phyloP scores from a whole-genome alignment of 371 early-diverging fungal genomes.

The Mucor piriformis region DNA sequence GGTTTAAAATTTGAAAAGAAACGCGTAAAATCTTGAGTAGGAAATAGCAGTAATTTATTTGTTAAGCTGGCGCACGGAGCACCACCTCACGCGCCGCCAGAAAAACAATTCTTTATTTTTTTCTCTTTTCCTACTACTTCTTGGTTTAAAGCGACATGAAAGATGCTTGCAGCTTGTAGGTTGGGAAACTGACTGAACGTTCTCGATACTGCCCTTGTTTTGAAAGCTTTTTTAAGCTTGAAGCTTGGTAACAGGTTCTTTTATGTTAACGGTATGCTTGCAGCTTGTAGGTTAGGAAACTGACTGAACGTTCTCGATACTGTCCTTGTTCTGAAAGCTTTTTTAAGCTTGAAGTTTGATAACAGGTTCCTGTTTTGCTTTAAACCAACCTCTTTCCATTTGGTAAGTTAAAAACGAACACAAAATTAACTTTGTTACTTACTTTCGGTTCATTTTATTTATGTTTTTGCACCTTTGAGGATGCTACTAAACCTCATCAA shows the following conservation, averaged over 20 bases:
- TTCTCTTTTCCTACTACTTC: slow-evolving; percentile 9
- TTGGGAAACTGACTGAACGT: slow-evolving; percentile 15
- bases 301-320: slow-evolving; percentile 18
- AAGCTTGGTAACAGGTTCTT: slow-evolving; percentile 16
- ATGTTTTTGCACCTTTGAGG: slow-evolving; percentile 12
- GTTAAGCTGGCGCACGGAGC: too few species aligned
- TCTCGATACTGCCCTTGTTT: slow-evolving; percentile 19
- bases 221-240: slow-evolving; percentile 17
- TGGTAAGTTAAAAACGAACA: slow-evolving; percentile 17
- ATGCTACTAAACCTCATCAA: slow-evolving; percentile 18
- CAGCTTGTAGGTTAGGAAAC: slow-evolving; percentile 16
- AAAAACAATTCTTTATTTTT: slow-evolving; percentile 13
- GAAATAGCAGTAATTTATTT: too few species aligned
- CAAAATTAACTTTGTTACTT: slow-evolving; percentile 18
- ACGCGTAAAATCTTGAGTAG: too few species aligned
- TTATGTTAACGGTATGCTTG: background rate
- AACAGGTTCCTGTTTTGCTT: slow-evolving; percentile 18
- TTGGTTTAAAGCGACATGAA: slow-evolving; percentile 23
- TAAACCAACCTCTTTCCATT: slow-evolving; percentile 19
- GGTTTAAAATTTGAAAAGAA: too few species aligned
- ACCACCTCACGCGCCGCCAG: too few species aligned
- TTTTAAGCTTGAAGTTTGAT: slow-evolving; percentile 17
- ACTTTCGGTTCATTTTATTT: slow-evolving; percentile 15
- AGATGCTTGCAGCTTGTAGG: slow-evolving; percentile 16
- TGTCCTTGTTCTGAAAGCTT: slow-evolving; percentile 18